Conservation (phyloP, 2,329 filamentous ascomycete genomes). For the Rosellinia necatrix region DNA sequence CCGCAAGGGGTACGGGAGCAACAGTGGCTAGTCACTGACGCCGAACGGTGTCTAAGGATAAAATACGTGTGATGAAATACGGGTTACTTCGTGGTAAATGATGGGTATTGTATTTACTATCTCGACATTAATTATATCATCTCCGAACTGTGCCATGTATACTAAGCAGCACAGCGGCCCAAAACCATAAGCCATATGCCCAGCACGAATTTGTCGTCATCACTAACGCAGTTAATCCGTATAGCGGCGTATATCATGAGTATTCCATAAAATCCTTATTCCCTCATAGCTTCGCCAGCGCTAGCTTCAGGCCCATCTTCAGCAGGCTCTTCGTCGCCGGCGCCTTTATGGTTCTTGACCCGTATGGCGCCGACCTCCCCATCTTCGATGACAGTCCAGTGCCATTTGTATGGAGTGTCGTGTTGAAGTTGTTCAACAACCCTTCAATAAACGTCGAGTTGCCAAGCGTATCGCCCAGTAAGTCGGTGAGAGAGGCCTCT, state of each 20-base stretch:
- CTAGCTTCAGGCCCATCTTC: conserved; percentile 39
- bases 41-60: too few species aligned
- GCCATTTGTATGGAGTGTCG: conserved; percentile 14
- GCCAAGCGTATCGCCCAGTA: conserved; percentile 46
- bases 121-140: conserved; percentile 32
- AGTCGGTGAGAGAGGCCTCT: conserved; percentile 38
- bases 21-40: not conserved
- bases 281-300: conserved; percentile 28
- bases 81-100: not conserved
- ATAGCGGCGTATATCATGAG: conserved; percentile 15
- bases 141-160: conserved; percentile 9
- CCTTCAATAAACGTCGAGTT: conserved; percentile 48
- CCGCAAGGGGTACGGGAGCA: not conserved
- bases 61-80: too few species aligned
- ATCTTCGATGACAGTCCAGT: conserved; percentile 13
- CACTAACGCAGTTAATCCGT: not conserved
- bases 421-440: conserved; percentile 44
- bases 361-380: conserved; percentile 20
- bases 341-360: conserved; percentile 27
- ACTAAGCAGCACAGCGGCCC: conserved; percentile 7
- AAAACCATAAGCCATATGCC: conserved; percentile 13
- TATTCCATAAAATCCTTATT: conserved; percentile 6
- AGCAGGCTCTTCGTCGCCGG: conserved; percentile 36
- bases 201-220: conserved; percentile 9
- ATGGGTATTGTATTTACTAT: conserved; percentile 25